Percentiles rank a stretch among this genome's conserved stretches.
Conservation (phyloP, 352 stramenopile species). For the Globisporangium emineosum region DNA sequence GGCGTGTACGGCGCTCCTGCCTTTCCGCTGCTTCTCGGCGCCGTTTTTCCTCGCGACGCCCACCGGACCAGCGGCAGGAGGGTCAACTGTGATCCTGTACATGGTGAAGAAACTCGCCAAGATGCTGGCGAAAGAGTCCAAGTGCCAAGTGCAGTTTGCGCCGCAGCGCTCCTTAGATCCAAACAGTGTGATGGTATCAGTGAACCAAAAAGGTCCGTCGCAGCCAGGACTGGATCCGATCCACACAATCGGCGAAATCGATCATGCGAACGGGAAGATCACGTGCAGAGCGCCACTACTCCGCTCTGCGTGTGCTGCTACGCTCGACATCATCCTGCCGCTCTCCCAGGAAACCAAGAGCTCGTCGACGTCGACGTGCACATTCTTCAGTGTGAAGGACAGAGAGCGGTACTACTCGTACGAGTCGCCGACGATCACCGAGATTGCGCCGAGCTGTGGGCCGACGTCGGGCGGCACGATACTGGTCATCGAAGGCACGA, state of each 20-base stretch:
- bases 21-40: slow-evolving; percentile 52
- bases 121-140: slow-evolving; percentile 42
- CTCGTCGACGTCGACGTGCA: slow-evolving; percentile 6
- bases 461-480: slow-evolving; percentile 48
- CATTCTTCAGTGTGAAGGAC: slow-evolving; percentile 43
- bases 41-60: slow-evolving; percentile 64
- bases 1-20: slow-evolving; percentile 51
- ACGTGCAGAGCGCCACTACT: slow-evolving; percentile 58
- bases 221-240: slow-evolving; percentile 30
- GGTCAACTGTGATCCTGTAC: slow-evolving; percentile 55
- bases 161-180: slow-evolving; percentile 24
- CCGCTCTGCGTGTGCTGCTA: slow-evolving; percentile 33
- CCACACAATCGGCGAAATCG: slow-evolving; percentile 44
- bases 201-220: slow-evolving; percentile 16
- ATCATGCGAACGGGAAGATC: slow-evolving; percentile 37
- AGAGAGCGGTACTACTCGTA: slow-evolving; percentile 65
- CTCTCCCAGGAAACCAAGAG: slow-evolving; percentile 19
- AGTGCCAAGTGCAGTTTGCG: slow-evolving; percentile 61
- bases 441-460: slow-evolving; percentile 57
- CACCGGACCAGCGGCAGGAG: slow-evolving; percentile 56
- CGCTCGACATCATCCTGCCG: slow-evolving; percentile 49
- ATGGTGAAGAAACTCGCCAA: slow-evolving; percentile 48
- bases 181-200: background rate
- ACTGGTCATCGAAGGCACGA: slow-evolving; percentile 55
- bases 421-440: slow-evolving; percentile 60